Evolutionary conservation across 352 stramenopile species (phyloP).

Genomic region (Globisporangium paroecandrum): DNA sequence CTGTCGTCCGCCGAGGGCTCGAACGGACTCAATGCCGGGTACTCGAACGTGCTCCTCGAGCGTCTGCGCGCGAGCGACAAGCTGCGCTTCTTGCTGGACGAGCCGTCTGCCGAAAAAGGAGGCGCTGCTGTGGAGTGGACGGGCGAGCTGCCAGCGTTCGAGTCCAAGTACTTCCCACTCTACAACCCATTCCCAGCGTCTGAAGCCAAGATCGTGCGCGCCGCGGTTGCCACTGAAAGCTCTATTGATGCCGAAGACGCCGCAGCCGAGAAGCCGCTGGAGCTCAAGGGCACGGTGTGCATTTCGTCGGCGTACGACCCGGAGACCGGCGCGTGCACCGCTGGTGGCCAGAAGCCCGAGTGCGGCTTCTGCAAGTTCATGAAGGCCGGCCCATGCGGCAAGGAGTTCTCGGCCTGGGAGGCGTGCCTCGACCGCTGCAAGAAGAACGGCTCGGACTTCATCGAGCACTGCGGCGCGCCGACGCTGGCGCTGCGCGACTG

Average conservation of each 20-base stretch:
- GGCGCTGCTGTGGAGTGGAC: slow-evolving; percentile 29
- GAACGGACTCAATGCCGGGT: slow-evolving; percentile 44
- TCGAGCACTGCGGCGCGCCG: slow-evolving; percentile 71
- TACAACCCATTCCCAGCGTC: slow-evolving; percentile 78
- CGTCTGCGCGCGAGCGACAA: slow-evolving; percentile 62
- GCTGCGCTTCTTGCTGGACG: slow-evolving; percentile 49
- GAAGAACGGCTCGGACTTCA: slow-evolving; percentile 67
- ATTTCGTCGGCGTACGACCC: slow-evolving; percentile 63
- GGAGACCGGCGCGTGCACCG: slow-evolving; percentile 41
- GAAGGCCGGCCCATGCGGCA: slow-evolving; percentile 82
- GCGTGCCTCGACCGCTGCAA: slow-evolving; percentile 78
- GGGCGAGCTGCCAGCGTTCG: slow-evolving; percentile 64
- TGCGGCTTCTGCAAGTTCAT: slow-evolving; percentile 91
- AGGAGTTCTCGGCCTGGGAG: slow-evolving; percentile 81
- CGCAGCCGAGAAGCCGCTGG: slow-evolving; percentile 24
- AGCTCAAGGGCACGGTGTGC: slow-evolving; percentile 63
- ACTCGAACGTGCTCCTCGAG: slow-evolving; percentile 75
- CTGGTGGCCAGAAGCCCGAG: slow-evolving; percentile 58
- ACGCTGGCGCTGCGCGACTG: slow-evolving; percentile 81
- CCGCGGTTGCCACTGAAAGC: slow-evolving; percentile 2
- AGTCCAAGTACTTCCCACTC: slow-evolving; percentile 67
- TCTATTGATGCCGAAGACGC: not conserved
- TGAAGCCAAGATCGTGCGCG: slow-evolving; percentile 33
- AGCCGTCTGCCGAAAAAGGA: slow-evolving; percentile 10
- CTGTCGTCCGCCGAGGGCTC: slow-evolving; percentile 49